Percentiles rank a stretch among this genome's conserved stretches.
Evolutionary conservation across 2,329 filamentous ascomycete genomes (phyloP).

Genomic region (Colletotrichum truncatum): DNA sequence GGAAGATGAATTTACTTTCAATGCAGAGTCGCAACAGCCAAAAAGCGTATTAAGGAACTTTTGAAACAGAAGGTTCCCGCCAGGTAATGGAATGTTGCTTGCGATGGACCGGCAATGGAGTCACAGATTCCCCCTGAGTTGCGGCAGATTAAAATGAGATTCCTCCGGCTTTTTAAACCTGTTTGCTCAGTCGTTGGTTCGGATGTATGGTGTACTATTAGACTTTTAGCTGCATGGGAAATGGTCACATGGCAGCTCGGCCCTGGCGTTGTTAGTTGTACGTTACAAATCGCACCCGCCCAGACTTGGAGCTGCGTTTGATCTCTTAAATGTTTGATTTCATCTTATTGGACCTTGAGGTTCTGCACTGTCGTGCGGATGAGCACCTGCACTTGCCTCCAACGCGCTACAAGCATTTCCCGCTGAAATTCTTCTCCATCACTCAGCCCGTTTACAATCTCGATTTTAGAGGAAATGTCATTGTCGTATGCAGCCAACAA

Average conservation of each 20-base stretch:
- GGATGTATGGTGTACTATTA: conserved; percentile 24
- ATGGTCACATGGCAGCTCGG: not conserved
- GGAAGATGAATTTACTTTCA: too few species aligned
- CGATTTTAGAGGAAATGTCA: conserved; percentile 41
- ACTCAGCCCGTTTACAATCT: conserved; percentile 38
- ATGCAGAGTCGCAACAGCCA: too few species aligned
- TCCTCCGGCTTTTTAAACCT: too few species aligned
- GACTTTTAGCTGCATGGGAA: conserved; percentile 5
- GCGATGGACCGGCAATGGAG: too few species aligned
- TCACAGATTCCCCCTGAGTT: not conserved
- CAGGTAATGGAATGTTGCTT: not conserved
- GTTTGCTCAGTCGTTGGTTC: not conserved
- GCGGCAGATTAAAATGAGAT: not conserved
- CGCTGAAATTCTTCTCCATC: conserved; percentile 45
- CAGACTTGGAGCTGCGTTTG: not conserved
- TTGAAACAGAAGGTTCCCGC: not conserved
- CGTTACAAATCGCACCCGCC: not conserved
- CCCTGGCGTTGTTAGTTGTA: conserved; percentile 23
- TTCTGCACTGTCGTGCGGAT: conserved; percentile 46
- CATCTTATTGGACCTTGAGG: conserved; percentile 7
- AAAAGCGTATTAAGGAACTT: too few species aligned
- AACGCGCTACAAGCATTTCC: conserved; percentile 47
- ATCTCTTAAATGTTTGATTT: not conserved
- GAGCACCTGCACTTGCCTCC: conserved; percentile 52
- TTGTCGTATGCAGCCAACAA: conserved; percentile 48